These are phyloP conservation scores for Pseudogymnoascus verrucosus DNA, from an alignment of 2,329 filamentous ascomycete genomes.

Conservation along the genomic window DNA sequence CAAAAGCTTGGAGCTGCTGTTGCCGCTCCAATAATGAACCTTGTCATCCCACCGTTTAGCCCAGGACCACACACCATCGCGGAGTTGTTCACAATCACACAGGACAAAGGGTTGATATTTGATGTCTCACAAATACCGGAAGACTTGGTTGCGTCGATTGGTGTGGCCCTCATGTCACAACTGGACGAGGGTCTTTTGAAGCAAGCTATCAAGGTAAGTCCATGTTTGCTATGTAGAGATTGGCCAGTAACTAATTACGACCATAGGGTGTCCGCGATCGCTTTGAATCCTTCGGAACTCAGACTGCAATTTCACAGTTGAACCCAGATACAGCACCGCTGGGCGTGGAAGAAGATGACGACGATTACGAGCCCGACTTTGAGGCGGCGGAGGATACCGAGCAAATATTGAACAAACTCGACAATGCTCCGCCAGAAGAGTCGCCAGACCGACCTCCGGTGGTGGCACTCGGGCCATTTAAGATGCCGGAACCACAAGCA, in stretches of 20 bases:
- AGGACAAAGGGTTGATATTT: slow-evolving; percentile 37
- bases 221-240: slow-evolving; percentile 2
- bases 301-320: slow-evolving; percentile 26
- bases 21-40: slow-evolving; percentile 26
- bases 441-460: slow-evolving; percentile 28
- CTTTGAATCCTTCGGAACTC: slow-evolving; percentile 26
- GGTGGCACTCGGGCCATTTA: slow-evolving; percentile 62
- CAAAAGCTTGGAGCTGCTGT: slow-evolving; percentile 57
- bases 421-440: slow-evolving; percentile 55
- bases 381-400: slow-evolving; percentile 68
- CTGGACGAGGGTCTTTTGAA: slow-evolving; percentile 62
- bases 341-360: slow-evolving; percentile 70
- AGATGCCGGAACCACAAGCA: slow-evolving; percentile 66
- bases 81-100: slow-evolving; percentile 79
- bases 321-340: slow-evolving; percentile 53
- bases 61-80: slow-evolving; percentile 71
- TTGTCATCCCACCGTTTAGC: slow-evolving; percentile 61
- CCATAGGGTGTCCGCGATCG: slow-evolving; percentile 45
- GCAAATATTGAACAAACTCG: slow-evolving; percentile 69
- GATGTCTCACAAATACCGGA: slow-evolving; percentile 73
- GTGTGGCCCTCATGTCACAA: slow-evolving; percentile 67
- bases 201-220: slow-evolving; percentile 62
- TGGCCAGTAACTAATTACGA: slow-evolving; percentile 16
- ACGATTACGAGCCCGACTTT: slow-evolving; percentile 89
- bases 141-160: slow-evolving; percentile 69